Evolutionary conservation across 331 rosid species (phyloP).

Genomic region (Pyrus hybrid): DNA sequence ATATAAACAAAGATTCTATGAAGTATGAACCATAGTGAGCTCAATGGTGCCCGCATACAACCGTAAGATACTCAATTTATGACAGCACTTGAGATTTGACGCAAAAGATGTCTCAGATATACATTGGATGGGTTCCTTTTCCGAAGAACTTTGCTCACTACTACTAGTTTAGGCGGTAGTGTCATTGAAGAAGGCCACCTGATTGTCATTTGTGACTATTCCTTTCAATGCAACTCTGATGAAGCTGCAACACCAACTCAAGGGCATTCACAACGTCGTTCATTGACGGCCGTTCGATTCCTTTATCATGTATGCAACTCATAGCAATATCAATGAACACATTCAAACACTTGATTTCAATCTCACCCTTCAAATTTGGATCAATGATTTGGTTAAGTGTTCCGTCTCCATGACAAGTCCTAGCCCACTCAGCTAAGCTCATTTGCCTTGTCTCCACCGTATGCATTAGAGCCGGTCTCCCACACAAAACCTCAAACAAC

Average conservation of each 20-base stretch:
- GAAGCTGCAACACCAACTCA: constrained; percentile 46
- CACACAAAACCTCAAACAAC: constrained; percentile 18
- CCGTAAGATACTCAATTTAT: no score
- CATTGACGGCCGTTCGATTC: constrained; percentile 45
- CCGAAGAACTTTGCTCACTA: no score
- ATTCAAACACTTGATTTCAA: constrained; percentile 27
- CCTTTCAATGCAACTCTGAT: neutral
- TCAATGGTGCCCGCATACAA: no score
- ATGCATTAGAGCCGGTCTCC: constrained; percentile 29
- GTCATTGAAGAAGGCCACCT: no score
- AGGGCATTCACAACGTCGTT: constrained; percentile 46
- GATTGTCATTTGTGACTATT: no score
- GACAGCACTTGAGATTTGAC: no score
- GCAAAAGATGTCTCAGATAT: no score
- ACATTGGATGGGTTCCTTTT: no score
- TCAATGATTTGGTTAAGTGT: constrained; percentile 31
- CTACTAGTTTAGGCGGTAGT: no score
- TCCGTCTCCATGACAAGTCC: constrained; percentile 1
- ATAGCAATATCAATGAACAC: constrained; percentile 36
- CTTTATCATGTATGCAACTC: constrained; percentile 37
- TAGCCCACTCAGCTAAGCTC: constrained; percentile 39
- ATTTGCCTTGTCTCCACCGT: constrained; percentile 29
- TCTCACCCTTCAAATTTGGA: constrained; percentile 20
- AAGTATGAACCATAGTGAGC: no score
- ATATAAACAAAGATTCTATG: no score